A percentile compares a stretch with the other conserved stretches of the same genome.
These are phyloP conservation scores for Mycosarcoma maydis DNA, from an alignment of 1,284 basidiomycete genomes.

Conservation along the genomic window DNA sequence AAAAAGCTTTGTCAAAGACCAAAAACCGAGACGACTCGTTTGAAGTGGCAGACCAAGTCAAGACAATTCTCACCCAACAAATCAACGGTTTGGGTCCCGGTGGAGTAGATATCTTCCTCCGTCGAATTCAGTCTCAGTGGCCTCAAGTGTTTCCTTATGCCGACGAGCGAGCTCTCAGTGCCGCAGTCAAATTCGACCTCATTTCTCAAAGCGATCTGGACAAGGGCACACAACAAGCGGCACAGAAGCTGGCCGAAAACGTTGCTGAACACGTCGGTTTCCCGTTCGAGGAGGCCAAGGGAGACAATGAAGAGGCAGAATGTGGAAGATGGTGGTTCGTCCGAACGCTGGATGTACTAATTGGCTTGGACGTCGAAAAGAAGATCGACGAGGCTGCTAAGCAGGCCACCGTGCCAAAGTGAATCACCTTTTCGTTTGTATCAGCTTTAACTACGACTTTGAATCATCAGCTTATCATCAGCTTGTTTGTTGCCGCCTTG, in stretches of 20 bases:
- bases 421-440: too few relatives aligned
- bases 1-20: constrained; percentile 20
- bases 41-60: constrained; percentile 27
- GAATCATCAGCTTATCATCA: too few relatives aligned
- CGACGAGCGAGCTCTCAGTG: constrained; percentile 31
- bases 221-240: constrained; percentile 17
- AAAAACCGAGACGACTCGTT: constrained; percentile 13
- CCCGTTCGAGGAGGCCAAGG: constrained; percentile 32
- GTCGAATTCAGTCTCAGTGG: constrained; percentile 47
- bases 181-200: constrained; percentile 34
- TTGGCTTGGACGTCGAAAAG: constrained; percentile 50
- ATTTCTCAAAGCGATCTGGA: constrained; percentile 19
- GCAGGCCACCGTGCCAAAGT: constrained; percentile 18
- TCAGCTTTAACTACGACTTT: too few relatives aligned
- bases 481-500: too few relatives aligned
- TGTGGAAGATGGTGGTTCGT: constrained; percentile 48
- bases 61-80: constrained; percentile 22
- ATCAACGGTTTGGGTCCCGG: constrained; percentile 46
- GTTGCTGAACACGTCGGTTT: constrained; percentile 45
- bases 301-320: constrained; percentile 33
- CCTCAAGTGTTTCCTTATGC: constrained; percentile 43
- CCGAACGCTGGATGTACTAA: constrained; percentile 42
- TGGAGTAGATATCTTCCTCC: constrained; percentile 47
- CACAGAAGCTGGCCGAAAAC: constrained; percentile 23
- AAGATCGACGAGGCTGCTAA: constrained; percentile 41